Evolutionary conservation across 148 eudicot genomes (phyloP).

Genomic region (Fagopyrum esculentum): DNA sequence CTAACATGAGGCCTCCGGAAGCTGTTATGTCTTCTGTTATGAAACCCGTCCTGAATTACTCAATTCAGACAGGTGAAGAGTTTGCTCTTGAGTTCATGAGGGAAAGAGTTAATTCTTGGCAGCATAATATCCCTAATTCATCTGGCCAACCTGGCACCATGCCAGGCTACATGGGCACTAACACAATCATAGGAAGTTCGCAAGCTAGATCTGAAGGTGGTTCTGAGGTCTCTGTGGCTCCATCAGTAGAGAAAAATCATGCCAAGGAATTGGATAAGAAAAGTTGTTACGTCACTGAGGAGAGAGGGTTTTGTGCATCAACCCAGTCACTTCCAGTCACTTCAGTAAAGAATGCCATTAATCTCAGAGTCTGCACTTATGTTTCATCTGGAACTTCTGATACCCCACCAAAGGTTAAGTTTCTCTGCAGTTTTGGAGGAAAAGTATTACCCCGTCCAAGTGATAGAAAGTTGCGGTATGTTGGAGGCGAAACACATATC

Average conservation of each 20-base stretch:
- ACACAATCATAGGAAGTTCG: not conserved
- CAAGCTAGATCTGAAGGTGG: constrained; percentile 5
- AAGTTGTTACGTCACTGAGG: constrained; percentile 33
- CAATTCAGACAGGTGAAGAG: constrained; percentile 29
- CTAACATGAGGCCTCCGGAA: constrained; percentile 2
- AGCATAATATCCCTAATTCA: constrained; percentile 21
- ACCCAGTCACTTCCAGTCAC: constrained; percentile 36
- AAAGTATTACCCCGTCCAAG: constrained; percentile 87
- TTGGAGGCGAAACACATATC: constrained; percentile 92
- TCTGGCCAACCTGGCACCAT: constrained; percentile 19
- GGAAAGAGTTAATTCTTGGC: constrained; percentile 34
- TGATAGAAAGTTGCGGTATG: constrained; percentile 89
- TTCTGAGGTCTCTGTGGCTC: not conserved
- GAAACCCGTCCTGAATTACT: constrained; percentile 27
- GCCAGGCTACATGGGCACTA: constrained; percentile 2
- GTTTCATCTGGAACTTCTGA: constrained; percentile 62
- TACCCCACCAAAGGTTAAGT: constrained; percentile 47
- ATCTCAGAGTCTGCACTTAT: constrained; percentile 32
- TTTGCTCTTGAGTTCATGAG: constrained; percentile 46
- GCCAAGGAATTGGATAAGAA: constrained; percentile 44
- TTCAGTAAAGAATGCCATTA: constrained; percentile 39
- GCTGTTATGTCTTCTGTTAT: constrained; percentile 12
- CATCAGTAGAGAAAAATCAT: constrained; percentile 20
- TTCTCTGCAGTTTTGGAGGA: constrained; percentile 95
- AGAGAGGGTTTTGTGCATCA: constrained; percentile 39